Evolutionary conservation across 192 early-diverging fungal species (phyloP), one percentile per base, ranked within the genome.

Genomic region (Glomus cerebriforme): DNA sequence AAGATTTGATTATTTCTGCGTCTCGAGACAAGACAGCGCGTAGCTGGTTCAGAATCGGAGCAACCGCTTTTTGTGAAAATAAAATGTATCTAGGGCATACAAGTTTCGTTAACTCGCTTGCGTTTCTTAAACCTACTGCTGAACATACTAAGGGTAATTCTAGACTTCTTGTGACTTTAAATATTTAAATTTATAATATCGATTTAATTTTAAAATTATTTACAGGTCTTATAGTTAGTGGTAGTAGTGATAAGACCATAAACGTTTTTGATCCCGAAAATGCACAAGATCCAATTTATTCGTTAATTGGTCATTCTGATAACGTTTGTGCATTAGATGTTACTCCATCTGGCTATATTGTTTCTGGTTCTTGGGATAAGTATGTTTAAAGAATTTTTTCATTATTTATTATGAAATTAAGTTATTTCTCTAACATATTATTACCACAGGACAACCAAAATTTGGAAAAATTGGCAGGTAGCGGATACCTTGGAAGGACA

Each of bases 311-410:
- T 2, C 98, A 99, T 80, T 86, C 87, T 0, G 95, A 94, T 32
- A 98, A 94, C 77, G 92, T 99, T 8, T 96, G 96, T 80, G 87
- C 92, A 0, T 84, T 99, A 27, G 89, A 85, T 9, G 86, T 89
- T 2, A 87, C 91, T 3, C 78, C 84, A 1, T 86, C 87, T 29
- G 92, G 89, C 22, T 83, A 89, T 26, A 83, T 99, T 26, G 90
- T 99, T 24, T 97, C 96, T 27, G 98, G 97, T n/a, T 97, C 96
- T 8, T 99, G 97, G 98, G 98, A 99, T 88, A 92, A 90, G 94
- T 96, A 82, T 79, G 84, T 79, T 13, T 29, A 1, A 64, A 78
- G 4, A 22, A 29, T 35, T 37, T 64, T 43, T 12, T 6, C 26
- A n/a, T n/a, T n/a, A n/a, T n/a, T n/a, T n/a, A n/a, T 24, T 13